A percentile compares a stretch with the other conserved stretches of the same genome.
These are phyloP conservation scores for Astrocystis sublimbata DNA, from an alignment of 495 filamentous ascomycete species.

Conservation along the genomic window DNA sequence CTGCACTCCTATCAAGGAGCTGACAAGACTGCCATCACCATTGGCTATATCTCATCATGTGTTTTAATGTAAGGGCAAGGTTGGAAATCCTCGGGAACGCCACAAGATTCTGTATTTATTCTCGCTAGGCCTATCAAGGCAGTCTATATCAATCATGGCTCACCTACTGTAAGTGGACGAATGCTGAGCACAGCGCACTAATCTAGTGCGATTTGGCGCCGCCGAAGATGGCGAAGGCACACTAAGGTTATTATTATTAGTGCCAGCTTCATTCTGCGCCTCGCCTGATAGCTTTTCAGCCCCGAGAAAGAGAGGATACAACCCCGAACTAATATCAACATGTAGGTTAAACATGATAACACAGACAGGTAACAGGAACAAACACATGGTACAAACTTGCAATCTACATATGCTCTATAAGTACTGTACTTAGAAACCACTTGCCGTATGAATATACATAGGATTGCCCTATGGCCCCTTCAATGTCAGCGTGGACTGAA, in stretches of 20 bases:
- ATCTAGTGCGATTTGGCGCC: background rate
- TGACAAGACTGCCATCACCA: background rate
- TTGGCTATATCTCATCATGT: background rate
- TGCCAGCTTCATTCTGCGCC: background rate
- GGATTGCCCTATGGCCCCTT: background rate
- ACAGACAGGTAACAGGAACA: background rate
- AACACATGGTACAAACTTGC: background rate
- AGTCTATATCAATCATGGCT: background rate
- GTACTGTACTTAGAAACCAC: background rate
- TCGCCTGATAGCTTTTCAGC: background rate
- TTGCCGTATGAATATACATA: background rate
- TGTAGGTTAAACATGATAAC: background rate
- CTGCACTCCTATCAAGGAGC: background rate
- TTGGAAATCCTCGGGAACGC: background rate
- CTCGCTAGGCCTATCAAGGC: conserved; percentile 11
- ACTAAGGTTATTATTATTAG: conserved; percentile 1
- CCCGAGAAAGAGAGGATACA: background rate
- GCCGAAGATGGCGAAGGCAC: background rate
- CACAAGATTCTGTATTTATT: background rate
- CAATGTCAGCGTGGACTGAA: background rate
- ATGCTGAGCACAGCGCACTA: background rate
- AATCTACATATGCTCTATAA: background rate
- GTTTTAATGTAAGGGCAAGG: background rate
- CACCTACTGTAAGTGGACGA: background rate
- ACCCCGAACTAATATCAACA: background rate